Evolutionary conservation across 495 filamentous ascomycete species (phyloP), one percentile per base, ranked within the genome.

Genomic region (Barbatosphaeria neglecta): DNA sequence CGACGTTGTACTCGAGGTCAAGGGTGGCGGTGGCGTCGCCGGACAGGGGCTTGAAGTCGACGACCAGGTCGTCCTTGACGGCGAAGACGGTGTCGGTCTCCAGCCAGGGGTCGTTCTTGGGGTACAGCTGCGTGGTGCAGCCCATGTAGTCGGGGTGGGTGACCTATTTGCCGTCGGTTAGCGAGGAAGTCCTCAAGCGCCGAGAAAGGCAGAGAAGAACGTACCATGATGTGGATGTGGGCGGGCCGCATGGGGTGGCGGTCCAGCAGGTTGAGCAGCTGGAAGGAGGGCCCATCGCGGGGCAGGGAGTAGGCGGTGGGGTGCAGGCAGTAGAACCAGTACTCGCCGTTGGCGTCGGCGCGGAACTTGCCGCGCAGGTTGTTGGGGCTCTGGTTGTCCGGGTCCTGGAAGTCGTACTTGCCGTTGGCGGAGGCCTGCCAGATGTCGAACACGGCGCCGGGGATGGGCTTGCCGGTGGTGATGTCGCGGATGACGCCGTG

Each of bases 351-450:
- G 53, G 74, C 80, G 69, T 92, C 78, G 53, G 80, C 75, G 53
- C 72, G 76, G 75, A 87, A 89, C 69, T 89, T 90, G 60, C 86
- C 86, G 44, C 86, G 76, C 20, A 90, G 74, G 73, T 90, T 90
- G 75, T 84, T 86, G 62, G 82, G 80, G 39, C 68, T 64, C 74
- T 90, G 85, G 63, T 75, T 73, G 28, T 78, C 69, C 31, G 83
- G 80, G 65, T 90, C 86, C 68, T 92, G 86, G 80, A 88, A 87
- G 63, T 92, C 86, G 76, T 92, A 92, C 60, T 84, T 77, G 58
- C 84, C 85, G 70, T 90, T 92, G 65, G 84, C 73, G 6, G 78
- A 83, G 35, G 84, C 84, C 61, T 92, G 84, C 86, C 86, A 92
- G 70, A 89, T 82, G 62, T 92, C 86, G 58, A 90, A 77, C 45